phyloP scores from a whole-genome alignment of 495 filamentous ascomycete species.

The Cercophora newfieldiana region DNA sequence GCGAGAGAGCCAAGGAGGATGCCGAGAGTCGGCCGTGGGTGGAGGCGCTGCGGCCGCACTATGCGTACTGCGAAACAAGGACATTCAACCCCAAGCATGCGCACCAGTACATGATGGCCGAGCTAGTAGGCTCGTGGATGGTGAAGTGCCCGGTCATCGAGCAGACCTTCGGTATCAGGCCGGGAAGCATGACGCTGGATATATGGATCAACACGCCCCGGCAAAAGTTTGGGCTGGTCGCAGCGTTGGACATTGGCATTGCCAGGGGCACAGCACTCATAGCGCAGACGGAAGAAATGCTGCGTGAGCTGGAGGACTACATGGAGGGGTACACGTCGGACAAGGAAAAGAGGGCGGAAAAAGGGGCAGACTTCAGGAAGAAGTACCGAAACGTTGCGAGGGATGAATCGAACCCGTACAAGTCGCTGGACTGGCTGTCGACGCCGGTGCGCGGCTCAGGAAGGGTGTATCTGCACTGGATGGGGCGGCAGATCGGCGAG shows the following conservation, averaged over 20 bases:
- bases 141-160: slow-evolving; percentile 11
- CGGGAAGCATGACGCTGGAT: slow-evolving; percentile 6
- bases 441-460: background rate
- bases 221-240: background rate
- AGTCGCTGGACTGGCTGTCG: background rate
- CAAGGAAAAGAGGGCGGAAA: background rate
- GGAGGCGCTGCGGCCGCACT: slow-evolving; percentile 5
- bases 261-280: slow-evolving; percentile 7
- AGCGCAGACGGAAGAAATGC: background rate
- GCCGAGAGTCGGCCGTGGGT: background rate
- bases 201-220: background rate
- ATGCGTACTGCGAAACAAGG: background rate
- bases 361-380: background rate
- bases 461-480: slow-evolving; percentile 3
- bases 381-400: background rate
- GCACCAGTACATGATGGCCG: background rate
- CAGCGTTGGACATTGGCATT: background rate
- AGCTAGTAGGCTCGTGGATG: slow-evolving; percentile 10
- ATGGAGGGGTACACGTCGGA: background rate
- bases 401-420: background rate
- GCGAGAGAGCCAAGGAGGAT: background rate
- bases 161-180: background rate
- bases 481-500: slow-evolving; percentile 8
- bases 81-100: background rate
- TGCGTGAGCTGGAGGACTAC: background rate